Base-by-base conservation (phyloP, 2,329 filamentous ascomycete genomes). In the Scorias spongiosa region DNA sequence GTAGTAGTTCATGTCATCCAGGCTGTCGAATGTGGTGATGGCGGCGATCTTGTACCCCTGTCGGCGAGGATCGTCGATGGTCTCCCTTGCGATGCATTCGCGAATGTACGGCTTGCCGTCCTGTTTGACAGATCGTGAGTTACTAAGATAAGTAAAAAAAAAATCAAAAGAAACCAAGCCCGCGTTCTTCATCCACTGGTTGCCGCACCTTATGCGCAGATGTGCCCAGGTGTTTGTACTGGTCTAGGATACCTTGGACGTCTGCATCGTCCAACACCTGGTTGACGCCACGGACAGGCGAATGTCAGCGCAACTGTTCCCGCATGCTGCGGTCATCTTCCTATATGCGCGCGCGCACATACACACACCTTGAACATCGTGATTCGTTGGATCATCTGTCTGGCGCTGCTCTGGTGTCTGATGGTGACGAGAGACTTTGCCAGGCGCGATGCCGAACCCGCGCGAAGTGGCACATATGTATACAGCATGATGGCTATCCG, bases 1-100 rank as follows among this genome's bases (percentile, higher is more conserved):
- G 57, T 82, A 84, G 62, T 72, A 84, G 50, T 73, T 66, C 73
- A 83, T 77, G 58, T 83, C 80, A 10, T 77, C 78, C 45, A 75
- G 53, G 46, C 63, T 77, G 40, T 71, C 69, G 55, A 84, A 84
- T 41, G 74, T 71, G 38, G 72, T 76, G 58, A 77, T 73, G 41
- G 72, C 72, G 14, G 74, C 69, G 42, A 84, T 54, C 6, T 76
- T 82, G 64, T 70, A 82, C 37, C 79, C 80, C 57, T 80, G 72
- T 50, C 68, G 69, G 30, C 78, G 72, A 12, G 71, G 65, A 52
- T 81, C 76, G 6, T 71, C 66, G 49, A 74, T 62, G 8, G 72
- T 68, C 15, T 63, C 59, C 26, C 72, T 72, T 10, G 72, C 77
- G 11, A 60, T 65, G 49, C 75, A 65, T 45, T 68, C 67, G 32